These are phyloP conservation scores for Platanus orientalis DNA, from an alignment of 164 flowering plant genomes.

Conservation along the genomic window DNA sequence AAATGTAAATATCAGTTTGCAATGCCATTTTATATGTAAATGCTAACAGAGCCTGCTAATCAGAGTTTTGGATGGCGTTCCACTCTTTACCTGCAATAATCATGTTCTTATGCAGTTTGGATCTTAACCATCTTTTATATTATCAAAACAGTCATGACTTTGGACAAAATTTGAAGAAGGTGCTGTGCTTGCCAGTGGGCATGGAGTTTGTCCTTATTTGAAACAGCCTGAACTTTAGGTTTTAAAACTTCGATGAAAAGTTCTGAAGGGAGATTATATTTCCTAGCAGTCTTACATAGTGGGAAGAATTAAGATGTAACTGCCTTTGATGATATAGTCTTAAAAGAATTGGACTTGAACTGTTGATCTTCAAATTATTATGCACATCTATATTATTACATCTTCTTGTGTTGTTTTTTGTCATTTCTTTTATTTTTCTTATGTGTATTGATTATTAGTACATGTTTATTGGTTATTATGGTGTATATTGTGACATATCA, in stretches of 20 bases:
- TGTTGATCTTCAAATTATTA: neutral
- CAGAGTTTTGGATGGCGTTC: neutral
- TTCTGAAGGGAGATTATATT: neutral
- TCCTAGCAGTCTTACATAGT: too few relatives aligned
- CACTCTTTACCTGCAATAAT: neutral
- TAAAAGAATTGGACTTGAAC: neutral
- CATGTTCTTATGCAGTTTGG: neutral
- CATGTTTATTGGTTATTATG: too few relatives aligned
- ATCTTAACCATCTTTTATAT: neutral
- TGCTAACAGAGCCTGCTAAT: neutral
- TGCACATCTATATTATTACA: neutral
- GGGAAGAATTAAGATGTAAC: too few relatives aligned
- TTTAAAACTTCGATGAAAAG: neutral
- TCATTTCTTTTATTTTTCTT: too few relatives aligned
- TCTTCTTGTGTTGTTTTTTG: too few relatives aligned
- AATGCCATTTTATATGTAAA: too few relatives aligned
- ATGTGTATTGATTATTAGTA: too few relatives aligned
- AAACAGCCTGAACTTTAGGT: neutral
- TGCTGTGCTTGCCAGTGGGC: too few relatives aligned
- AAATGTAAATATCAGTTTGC: too few relatives aligned
- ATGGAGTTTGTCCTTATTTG: neutral
- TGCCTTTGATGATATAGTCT: too few relatives aligned
- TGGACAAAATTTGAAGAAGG: neutral
- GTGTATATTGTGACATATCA: too few relatives aligned
- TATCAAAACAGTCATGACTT: neutral